Evolutionary conservation across 1,284 basidiomycete genomes (phyloP).

Genomic region (Puccinia hordei): DNA sequence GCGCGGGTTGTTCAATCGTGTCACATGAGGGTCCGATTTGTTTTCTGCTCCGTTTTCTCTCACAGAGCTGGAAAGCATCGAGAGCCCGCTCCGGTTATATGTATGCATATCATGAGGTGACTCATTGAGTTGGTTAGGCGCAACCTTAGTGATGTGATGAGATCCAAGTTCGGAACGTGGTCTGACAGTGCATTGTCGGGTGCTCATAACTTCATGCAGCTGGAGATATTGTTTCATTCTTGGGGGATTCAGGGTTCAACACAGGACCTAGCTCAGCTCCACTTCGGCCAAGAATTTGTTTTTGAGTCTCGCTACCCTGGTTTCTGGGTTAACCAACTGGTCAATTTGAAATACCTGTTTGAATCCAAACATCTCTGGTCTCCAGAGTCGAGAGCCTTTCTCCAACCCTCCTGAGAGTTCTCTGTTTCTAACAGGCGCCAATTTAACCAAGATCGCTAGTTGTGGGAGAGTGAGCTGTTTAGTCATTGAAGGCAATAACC

Average conservation of each 20-base stretch:
- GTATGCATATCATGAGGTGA: background rate
- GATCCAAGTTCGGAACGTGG: background rate
- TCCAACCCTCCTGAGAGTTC: background rate
- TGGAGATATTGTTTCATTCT: background rate
- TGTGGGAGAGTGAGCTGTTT: constrained; percentile 1
- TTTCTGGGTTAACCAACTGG: background rate
- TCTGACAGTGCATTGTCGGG: background rate
- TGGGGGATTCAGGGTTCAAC: background rate
- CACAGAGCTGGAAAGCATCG: background rate
- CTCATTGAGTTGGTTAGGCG: background rate
- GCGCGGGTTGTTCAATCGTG: background rate
- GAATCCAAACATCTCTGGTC: background rate
- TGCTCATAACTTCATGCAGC: background rate
- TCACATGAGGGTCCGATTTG: background rate
- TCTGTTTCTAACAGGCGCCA: background rate
- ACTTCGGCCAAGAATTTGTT: background rate
- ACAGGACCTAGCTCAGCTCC: background rate
- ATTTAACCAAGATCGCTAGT: constrained; percentile 5
- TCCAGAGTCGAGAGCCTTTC: background rate
- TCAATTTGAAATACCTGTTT: background rate
- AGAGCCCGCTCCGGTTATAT: background rate
- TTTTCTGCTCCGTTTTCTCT: background rate
- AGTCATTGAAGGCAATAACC: background rate
- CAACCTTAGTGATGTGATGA: background rate
- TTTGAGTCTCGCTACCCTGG: background rate